phyloP scores from a whole-genome alignment of 179 eudicot genomes.

The Dionaea muscipula region DNA sequence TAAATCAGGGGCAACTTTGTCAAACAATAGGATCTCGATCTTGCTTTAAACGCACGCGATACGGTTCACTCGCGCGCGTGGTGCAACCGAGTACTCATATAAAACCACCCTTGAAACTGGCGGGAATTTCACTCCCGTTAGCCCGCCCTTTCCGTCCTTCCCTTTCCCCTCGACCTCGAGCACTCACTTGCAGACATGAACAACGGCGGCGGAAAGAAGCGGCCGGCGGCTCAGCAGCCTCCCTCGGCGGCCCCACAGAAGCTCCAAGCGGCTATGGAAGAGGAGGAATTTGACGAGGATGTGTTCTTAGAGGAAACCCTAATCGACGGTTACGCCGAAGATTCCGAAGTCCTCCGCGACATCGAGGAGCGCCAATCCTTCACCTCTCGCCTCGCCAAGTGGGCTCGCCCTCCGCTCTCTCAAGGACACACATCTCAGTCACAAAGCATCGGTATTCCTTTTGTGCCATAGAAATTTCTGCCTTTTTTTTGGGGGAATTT shows the following conservation, averaged over 20 bases:
- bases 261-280: slow-evolving; percentile 47
- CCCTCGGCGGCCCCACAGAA: slow-evolving; percentile 24
- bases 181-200: slow-evolving; percentile 21
- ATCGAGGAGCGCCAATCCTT: slow-evolving; percentile 30
- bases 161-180: neutral
- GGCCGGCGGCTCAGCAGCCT: no score
- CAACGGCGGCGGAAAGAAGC: slow-evolving; percentile 27
- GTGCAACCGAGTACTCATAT: no score
- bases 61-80: no score
- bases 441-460: slow-evolving; percentile 32
- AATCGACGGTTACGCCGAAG: slow-evolving; percentile 44
- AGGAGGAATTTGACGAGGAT: slow-evolving; percentile 78
- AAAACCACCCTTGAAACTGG: slow-evolving; percentile 16
- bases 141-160: neutral
- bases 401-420: slow-evolving; percentile 65
- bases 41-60: no score
- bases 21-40: no score
- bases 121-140: slow-evolving; percentile 25
- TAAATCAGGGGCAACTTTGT: no score
- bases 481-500: slow-evolving; percentile 10
- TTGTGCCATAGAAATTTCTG: neutral
- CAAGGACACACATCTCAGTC: slow-evolving; percentile 28
- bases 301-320: slow-evolving; percentile 65
- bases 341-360: slow-evolving; percentile 33
- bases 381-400: slow-evolving; percentile 49